A percentile compares a stretch with the other conserved stretches of the same genome.
phyloP scores from a whole-genome alignment of 768 basidiomycete genomes.

The Lentinula boryana region DNA sequence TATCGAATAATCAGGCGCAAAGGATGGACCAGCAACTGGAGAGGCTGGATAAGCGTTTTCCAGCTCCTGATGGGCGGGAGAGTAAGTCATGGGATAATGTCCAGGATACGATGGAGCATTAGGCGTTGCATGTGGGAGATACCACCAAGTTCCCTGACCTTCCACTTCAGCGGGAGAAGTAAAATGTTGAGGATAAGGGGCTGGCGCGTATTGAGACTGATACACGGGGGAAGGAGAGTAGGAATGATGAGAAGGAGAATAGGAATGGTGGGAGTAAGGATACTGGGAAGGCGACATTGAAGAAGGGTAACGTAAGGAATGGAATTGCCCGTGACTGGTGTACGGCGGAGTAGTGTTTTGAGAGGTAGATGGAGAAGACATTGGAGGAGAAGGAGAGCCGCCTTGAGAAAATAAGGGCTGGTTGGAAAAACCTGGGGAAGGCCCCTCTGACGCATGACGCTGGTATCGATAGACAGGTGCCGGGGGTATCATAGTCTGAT shows the following conservation, averaged over 20 bases:
- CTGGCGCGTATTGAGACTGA: constrained; percentile 29
- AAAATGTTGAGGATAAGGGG: constrained; percentile 31
- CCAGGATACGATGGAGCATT: constrained; percentile 23
- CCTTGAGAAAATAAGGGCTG: constrained; percentile 20
- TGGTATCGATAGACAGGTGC: constrained; percentile 34
- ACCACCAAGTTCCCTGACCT: constrained; percentile 50
- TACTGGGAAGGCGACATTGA: constrained; percentile 25
- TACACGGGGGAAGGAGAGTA: constrained; percentile 30
- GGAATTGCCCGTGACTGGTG: constrained; percentile 20
- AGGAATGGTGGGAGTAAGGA: constrained; percentile 29
- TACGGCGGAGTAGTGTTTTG: constrained; percentile 20
- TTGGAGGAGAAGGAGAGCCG: constrained; percentile 17
- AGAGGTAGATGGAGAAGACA: constrained; percentile 15
- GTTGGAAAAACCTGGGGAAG: constrained; percentile 21
- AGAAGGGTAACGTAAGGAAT: constrained; percentile 28
- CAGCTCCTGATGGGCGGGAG: constrained; percentile 17
- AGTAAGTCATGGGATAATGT: constrained; percentile 24
- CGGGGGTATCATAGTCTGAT: constrained; percentile 32
- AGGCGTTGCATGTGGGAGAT: constrained; percentile 28
- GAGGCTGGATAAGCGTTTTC: constrained; percentile 16
- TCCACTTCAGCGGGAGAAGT: constrained; percentile 26
- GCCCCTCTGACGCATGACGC: constrained; percentile 25
- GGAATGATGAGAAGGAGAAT: constrained; percentile 23
- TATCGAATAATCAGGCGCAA: constrained; percentile 12
- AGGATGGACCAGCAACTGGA: constrained; percentile 15